Conservation (phyloP, 2,329 filamentous ascomycete species). For the Hansfordia pulvinata region DNA sequence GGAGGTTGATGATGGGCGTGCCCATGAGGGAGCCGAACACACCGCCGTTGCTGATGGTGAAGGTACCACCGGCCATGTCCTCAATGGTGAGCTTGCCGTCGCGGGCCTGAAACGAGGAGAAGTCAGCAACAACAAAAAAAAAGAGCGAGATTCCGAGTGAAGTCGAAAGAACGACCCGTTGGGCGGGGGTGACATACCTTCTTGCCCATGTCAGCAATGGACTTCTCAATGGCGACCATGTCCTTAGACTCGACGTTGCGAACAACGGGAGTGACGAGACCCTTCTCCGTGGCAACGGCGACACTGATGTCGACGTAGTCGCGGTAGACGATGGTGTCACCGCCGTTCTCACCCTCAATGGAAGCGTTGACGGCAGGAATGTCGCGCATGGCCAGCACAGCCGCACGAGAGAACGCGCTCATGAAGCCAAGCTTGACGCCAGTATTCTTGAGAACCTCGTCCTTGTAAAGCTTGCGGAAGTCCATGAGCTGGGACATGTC, state of each 20-base stretch:
- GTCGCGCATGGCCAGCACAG: conserved; percentile 84
- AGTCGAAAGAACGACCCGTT: neutral
- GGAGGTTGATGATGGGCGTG: conserved; percentile 95
- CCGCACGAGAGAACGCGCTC: conserved; percentile 90
- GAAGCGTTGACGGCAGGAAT: conserved; percentile 92
- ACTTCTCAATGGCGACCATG: conserved; percentile 75
- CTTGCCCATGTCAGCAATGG: conserved; percentile 88
- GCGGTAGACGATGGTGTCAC: conserved; percentile 94
- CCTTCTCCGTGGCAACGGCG: conserved; percentile 94
- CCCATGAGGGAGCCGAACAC: conserved; percentile 97
- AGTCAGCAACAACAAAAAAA: conserved; percentile 6
- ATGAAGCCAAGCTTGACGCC: conserved; percentile 99
- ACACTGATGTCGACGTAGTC: conserved; percentile 98
- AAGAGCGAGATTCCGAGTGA: neutral
- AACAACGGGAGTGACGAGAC: conserved; percentile 90
- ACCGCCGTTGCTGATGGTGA: conserved; percentile 94
- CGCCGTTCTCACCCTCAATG: conserved; percentile 88
- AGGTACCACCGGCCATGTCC: conserved; percentile 97
- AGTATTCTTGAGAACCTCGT: conserved; percentile 88
- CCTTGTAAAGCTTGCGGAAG: conserved; percentile 94
- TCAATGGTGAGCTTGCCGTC: conserved; percentile 96
- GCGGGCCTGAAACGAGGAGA: conserved; percentile 48
- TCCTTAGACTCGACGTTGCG: conserved; percentile 85
- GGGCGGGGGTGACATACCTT: conserved; percentile 46
- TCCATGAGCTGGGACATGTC: conserved; percentile 98